A percentile compares a stretch with the other conserved stretches of the same genome.
Conservation (phyloP, 2,329 filamentous ascomycete species). For the Penicillium concentricum region DNA sequence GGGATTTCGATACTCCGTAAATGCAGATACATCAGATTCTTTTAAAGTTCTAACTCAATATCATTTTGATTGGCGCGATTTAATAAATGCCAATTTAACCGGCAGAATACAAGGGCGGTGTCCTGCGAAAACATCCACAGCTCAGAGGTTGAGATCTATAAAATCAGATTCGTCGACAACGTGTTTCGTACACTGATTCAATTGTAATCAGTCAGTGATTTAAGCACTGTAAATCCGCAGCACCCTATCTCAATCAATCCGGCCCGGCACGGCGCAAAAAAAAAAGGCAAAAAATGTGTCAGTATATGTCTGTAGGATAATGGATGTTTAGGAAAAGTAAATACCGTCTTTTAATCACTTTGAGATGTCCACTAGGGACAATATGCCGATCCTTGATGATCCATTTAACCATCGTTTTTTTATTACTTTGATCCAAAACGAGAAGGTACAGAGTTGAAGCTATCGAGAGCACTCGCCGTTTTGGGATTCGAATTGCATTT, state of each 20-base stretch:
- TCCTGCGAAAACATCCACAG: not conserved
- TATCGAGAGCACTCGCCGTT: not conserved
- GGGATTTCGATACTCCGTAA: too few relatives aligned
- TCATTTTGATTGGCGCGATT: not conserved
- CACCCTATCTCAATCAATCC: not conserved
- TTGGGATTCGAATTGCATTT: not conserved
- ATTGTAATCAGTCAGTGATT: not conserved
- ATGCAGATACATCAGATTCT: too few relatives aligned
- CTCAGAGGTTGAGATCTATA: not conserved
- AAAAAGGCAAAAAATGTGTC: not conserved
- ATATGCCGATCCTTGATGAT: not conserved
- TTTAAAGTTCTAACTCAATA: not conserved
- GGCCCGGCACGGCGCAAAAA: not conserved
- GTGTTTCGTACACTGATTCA: not conserved
- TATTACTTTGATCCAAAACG: not conserved
- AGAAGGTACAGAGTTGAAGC: not conserved
- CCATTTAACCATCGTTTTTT: not conserved
- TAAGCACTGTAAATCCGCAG: too few relatives aligned
- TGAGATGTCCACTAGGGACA: not conserved
- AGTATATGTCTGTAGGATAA: not conserved
- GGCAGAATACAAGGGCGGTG: not conserved
- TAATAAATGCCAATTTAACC: not conserved
- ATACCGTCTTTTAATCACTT: not conserved
- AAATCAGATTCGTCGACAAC: not conserved
- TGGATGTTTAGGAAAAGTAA: not conserved